Base-by-base conservation (phyloP, 106 monocot species). In the Dendrobium catenatum region DNA sequence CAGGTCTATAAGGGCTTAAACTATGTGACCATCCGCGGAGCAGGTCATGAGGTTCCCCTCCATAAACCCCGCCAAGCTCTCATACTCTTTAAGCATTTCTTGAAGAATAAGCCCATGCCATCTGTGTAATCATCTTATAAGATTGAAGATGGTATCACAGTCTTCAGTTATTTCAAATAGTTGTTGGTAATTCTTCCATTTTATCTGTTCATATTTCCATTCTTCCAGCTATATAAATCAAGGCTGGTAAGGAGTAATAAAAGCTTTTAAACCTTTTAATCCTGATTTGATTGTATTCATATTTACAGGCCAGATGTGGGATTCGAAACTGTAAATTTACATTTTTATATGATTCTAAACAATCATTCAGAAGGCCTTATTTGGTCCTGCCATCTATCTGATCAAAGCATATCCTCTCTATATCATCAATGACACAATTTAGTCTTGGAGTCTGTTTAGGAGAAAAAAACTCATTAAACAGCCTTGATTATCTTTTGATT, bases 21-120 rank as follows among this genome's bases (percentile, higher is more conserved):
- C 18, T 83, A 94, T 46, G 94, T 93, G 24, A 94, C 92, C 0
- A 20, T 98, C 15, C 87, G 84, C 2, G 97, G 94, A 66, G 94
- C 97, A 19, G 97, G 97, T 19, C 97, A 98, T 55, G 97, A 98
- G 81, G 97, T 98, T 41, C 97, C 97, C 0, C 92, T 98, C 1
- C 92, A 92, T 82, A 81, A 87, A 9, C 97, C 97, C 55, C 86
- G 88, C 13, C 91, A 92, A 82, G 92, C 94, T 59, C 55, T 94
- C 29, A 88, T 98, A 41, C 79, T 96, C 26, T 96, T 96, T 76
- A 87, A 85, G 85, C 96, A 93, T 87, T 96, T 96, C 81, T 80
- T 93, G 73, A 76, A 93, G 87, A 85, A 88, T 72, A 84, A 73
- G 74, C 93, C 91, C 10, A 90, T 96, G 91, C 93, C 93, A 42